phyloP scores from a whole-genome alignment of 2,329 filamentous ascomycete species.

The Aphanocladium album region DNA sequence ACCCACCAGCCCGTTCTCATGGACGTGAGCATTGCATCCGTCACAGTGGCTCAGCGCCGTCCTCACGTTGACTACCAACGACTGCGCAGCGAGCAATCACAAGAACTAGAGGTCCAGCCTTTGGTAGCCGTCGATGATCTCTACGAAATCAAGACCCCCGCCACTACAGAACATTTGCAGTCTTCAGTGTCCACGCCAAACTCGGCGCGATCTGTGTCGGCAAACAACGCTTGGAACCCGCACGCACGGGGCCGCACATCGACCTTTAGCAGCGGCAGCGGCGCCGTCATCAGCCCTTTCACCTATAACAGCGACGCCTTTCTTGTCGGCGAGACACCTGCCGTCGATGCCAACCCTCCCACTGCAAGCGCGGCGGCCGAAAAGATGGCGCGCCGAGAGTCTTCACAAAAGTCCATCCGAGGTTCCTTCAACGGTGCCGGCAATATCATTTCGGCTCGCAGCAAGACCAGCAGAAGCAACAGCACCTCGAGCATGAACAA shows the following conservation, averaged over 20 bases:
- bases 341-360: constrained; percentile 29
- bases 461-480: constrained; percentile 15
- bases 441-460: constrained; percentile 4
- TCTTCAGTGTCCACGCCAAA: constrained; percentile 32
- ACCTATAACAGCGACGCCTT: constrained; percentile 37
- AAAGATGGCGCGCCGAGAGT: constrained; percentile 25
- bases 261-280: constrained; percentile 20
- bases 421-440: constrained; percentile 14
- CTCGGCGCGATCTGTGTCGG: constrained; percentile 29
- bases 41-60: constrained; percentile 79
- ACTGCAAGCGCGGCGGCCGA: constrained; percentile 32
- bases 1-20: constrained; percentile 87
- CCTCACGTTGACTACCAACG: constrained; percentile 35
- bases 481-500: constrained; percentile 18
- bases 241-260: constrained; percentile 33
- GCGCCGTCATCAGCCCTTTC: constrained; percentile 31
- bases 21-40: constrained; percentile 82
- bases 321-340: constrained; percentile 36
- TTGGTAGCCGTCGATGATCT: constrained; percentile 50
- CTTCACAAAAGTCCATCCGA: constrained; percentile 14
- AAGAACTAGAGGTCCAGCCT: constrained; percentile 15
- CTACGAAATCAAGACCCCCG: constrained; percentile 71
- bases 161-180: constrained; percentile 68
- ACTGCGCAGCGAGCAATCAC: constrained; percentile 25
- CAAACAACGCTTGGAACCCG: constrained; percentile 25